Evolutionary conservation across 805 yeast species (phyloP), one percentile per base, ranked within the genome.

Genomic region (Cyberlindnera sargentensis): DNA sequence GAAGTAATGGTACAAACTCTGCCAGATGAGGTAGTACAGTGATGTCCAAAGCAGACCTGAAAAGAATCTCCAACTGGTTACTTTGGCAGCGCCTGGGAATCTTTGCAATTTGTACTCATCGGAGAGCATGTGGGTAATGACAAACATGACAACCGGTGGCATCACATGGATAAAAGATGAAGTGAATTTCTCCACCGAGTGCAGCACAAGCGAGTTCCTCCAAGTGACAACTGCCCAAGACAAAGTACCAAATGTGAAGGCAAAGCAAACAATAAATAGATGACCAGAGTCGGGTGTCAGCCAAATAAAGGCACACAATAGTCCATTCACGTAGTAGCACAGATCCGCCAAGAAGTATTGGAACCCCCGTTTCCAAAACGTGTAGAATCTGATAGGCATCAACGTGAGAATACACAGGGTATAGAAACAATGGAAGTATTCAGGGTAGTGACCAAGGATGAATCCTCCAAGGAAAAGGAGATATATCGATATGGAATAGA

Each of bases 221-320:
- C 98, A 91, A 0, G 96, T 86, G 36, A 91, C 80, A 24, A 91
- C 96, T 0, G 97, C 97, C 75, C 87, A 90, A 5, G 95, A 76
- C 44, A 91, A 65, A 0, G 97, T 87, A 1, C 98, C 99, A 66
- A 84, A 80, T 1, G 93, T 75, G 47, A 91, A 78, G 8, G 96
- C 84, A 63, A 86, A 90, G 51, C 95, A 88, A 3, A 91, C 75
- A 11, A 86, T 78, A 64, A 84, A 91, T 25, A 91, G 68, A 52
- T 80, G 75, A 34, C 72, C 70, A 3, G 95, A 85, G 31, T 70
- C 56, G 0, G 99, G 97, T 48, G 81, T 79, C 5, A 79, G 68
- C 98, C 98, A 91, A 30, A 91, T 72, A 57, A 77, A 91, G 1
- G 78, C 49, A 52, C 90, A 55, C 39, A 85, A 65, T 45, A 91